Conservation (phyloP, 805 yeast genomes). For the Myxozyma mucilagina region DNA sequence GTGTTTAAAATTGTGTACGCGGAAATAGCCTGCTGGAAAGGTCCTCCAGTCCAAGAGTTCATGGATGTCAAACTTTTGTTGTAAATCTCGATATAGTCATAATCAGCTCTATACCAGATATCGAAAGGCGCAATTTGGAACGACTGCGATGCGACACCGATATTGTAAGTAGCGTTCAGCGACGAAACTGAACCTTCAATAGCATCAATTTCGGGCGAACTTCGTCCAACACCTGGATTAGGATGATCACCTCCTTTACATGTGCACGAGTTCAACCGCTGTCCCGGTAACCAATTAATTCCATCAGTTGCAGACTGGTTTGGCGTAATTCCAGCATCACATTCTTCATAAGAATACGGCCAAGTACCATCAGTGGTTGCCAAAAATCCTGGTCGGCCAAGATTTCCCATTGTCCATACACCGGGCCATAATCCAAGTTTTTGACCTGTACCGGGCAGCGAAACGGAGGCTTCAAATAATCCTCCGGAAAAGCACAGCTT, state of each 20-base stretch:
- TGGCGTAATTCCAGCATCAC: slow-evolving; percentile 94
- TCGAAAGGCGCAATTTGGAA: slow-evolving; percentile 91
- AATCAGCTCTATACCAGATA: slow-evolving; percentile 92
- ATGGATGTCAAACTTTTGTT: slow-evolving; percentile 69
- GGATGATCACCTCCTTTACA: slow-evolving; percentile 87
- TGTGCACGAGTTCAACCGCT: slow-evolving; percentile 71
- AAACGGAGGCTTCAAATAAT: slow-evolving; percentile 68
- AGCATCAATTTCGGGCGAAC: slow-evolving; percentile 94
- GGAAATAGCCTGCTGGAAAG: slow-evolving; percentile 89
- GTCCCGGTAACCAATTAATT: slow-evolving; percentile 82
- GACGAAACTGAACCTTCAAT: slow-evolving; percentile 71
- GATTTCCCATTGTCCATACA: slow-evolving; percentile 89
- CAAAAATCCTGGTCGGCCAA: slow-evolving; percentile 87
- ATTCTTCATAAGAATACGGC: slow-evolving; percentile 86
- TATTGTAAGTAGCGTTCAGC: slow-evolving; percentile 42
- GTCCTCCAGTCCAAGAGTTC: slow-evolving; percentile 92
- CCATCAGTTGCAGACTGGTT: slow-evolving; percentile 92
- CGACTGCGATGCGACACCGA: slow-evolving; percentile 78
- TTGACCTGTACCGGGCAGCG: slow-evolving; percentile 75
- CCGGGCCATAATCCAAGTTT: slow-evolving; percentile 95
- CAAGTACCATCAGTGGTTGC: slow-evolving; percentile 90
- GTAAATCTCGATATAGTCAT: slow-evolving; percentile 70
- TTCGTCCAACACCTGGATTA: slow-evolving; percentile 82
- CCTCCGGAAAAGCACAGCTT: slow-evolving; percentile 88
- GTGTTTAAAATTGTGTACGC: slow-evolving; percentile 76